Conservation (phyloP, 345 rosid genomes). For the Boechera retrofracta region DNA sequence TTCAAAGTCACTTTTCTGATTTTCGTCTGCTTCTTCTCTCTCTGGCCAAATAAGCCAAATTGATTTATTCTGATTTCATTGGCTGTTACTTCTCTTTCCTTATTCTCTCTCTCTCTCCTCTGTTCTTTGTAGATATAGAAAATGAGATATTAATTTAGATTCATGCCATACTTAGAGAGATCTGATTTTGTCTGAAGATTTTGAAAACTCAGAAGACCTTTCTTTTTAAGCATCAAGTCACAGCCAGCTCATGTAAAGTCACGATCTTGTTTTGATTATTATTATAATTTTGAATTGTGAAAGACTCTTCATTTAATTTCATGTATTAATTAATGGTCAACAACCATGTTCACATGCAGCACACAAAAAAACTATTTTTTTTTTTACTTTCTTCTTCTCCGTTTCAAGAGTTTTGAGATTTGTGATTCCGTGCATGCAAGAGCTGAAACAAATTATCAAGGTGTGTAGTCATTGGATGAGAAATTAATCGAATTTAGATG, state of each 20-base stretch:
- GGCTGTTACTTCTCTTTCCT: not conserved
- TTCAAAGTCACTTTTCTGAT: not conserved
- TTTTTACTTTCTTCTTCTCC: not conserved
- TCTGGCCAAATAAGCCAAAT: conserved; percentile 25
- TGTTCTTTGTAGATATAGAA: not conserved
- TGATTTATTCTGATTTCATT: conserved; percentile 15
- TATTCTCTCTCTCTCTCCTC: not conserved
- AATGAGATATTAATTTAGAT: not conserved
- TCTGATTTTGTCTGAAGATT: conserved; percentile 7
- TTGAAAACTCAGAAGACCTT: not conserved
- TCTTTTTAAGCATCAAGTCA: conserved; percentile 17
- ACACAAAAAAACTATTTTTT: not conserved
- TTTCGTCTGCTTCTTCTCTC: conserved; percentile 1
- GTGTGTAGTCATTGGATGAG: not conserved
- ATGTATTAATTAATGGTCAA: conserved; percentile 43
- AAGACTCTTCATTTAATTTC: conserved; percentile 33
- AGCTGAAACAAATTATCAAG: conserved; percentile 23
- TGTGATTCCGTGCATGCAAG: conserved; percentile 17
- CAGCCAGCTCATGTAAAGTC: conserved; percentile 29
- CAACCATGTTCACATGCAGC: conserved; percentile 54
- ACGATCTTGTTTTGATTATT: conserved; percentile 21
- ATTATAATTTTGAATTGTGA: conserved; percentile 8
- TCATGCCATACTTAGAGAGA: conserved; percentile 19
- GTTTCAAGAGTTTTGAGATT: conserved; percentile 22
- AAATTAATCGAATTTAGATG: conserved; percentile 42